phyloP scores from a whole-genome alignment of 179 eudicot genomes.

The Beta corolliflora region DNA sequence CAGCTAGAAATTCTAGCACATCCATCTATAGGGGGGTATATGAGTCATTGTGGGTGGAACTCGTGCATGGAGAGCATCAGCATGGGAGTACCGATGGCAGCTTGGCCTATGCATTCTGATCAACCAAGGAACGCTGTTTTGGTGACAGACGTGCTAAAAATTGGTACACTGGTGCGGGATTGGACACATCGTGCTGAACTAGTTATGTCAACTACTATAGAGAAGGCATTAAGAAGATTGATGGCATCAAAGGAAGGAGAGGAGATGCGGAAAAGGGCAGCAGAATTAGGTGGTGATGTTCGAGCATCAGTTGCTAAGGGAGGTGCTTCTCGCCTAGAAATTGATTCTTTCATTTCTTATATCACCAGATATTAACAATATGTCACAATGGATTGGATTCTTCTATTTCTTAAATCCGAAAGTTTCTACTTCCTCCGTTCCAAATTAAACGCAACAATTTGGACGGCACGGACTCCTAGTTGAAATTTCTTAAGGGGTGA shows the following conservation, averaged over 20 bases:
- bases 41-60: slow-evolving; percentile 18
- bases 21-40: slow-evolving; percentile 2
- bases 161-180: slow-evolving; percentile 41
- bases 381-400: too few species aligned
- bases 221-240: slow-evolving; percentile 37
- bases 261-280: slow-evolving; percentile 46
- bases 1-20: slow-evolving; percentile 6
- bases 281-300: slow-evolving; percentile 28
- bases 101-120: slow-evolving; percentile 77
- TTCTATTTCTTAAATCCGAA: neutral
- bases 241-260: slow-evolving; percentile 52
- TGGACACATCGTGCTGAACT: slow-evolving; percentile 36
- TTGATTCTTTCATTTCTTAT: slow-evolving; percentile 27
- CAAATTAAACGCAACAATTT: too few species aligned
- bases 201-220: slow-evolving; percentile 29
- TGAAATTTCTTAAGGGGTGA: too few species aligned
- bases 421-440: too few species aligned
- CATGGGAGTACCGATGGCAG: slow-evolving; percentile 50
- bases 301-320: slow-evolving; percentile 35
- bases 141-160: slow-evolving; percentile 39
- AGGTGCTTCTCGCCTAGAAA: slow-evolving; percentile 37
- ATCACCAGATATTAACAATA: neutral
- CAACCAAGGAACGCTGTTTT: slow-evolving; percentile 56
- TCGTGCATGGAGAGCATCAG: slow-evolving; percentile 14
- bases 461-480: too few species aligned